These are phyloP conservation scores for Bisporella sp. DNA, from an alignment of 2,329 filamentous ascomycete genomes.

Conservation along the genomic window DNA sequence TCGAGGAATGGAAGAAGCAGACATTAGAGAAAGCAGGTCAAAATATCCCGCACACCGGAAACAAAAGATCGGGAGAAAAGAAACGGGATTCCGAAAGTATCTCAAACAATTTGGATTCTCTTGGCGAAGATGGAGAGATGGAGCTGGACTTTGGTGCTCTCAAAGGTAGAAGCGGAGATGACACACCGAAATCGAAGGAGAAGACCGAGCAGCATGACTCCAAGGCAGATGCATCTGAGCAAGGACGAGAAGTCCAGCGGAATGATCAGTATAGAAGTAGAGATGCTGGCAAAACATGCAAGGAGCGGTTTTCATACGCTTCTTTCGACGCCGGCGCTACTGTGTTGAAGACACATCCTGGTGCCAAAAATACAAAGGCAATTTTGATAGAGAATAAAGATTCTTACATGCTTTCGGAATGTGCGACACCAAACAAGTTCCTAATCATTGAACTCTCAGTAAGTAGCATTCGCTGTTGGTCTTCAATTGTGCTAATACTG, in stretches of 20 bases:
- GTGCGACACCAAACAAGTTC: constrained; percentile 81
- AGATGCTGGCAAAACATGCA: constrained; percentile 94
- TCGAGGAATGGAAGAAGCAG: constrained; percentile 97
- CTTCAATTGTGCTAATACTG: constrained; percentile 9
- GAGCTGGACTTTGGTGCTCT: constrained; percentile 64
- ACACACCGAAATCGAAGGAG: constrained; percentile 9
- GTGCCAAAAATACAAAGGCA: constrained; percentile 81
- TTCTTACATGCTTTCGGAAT: constrained; percentile 95
- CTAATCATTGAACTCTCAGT: constrained; percentile 79
- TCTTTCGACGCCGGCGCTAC: constrained; percentile 96
- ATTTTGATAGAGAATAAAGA: constrained; percentile 96
- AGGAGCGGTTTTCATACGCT: constrained; percentile 94
- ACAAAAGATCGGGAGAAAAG: constrained; percentile 43
- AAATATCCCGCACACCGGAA: constrained; percentile 60
- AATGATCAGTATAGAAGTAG: constrained; percentile 58
- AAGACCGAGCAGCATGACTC: constrained; percentile 12
- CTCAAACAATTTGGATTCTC: constrained; percentile 64
- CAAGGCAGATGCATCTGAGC: constrained; percentile 20
- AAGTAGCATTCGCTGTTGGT: constrained; percentile 51
- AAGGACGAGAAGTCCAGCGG: constrained; percentile 17
- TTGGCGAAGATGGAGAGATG: constrained; percentile 88
- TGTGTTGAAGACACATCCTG: constrained; percentile 79
- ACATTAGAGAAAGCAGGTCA: constrained; percentile 84
- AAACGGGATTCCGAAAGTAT: constrained; percentile 46
- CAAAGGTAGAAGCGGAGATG: constrained; percentile 30